Evolutionary conservation across 139 green algal species (phyloP).

Genomic region (Picocystis salinarum): DNA sequence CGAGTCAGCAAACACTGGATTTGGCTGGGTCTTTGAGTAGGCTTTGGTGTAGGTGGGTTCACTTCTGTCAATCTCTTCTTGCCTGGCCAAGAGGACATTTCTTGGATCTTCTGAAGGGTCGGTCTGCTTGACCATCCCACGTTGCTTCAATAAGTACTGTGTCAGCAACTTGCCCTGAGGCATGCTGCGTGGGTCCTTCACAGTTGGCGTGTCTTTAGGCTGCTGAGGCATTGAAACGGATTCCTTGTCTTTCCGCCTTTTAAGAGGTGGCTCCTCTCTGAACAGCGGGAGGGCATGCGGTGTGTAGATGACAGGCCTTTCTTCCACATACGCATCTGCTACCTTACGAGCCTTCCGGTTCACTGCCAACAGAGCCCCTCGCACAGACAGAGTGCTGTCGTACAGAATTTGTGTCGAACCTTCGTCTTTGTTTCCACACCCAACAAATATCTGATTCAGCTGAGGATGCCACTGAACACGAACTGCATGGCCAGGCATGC

Average conservation of each 20-base stretch:
- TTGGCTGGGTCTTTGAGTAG: slow-evolving; percentile 59
- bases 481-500: slow-evolving; percentile 49
- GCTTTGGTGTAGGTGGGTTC: slow-evolving; percentile 44
- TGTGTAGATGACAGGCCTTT: slow-evolving; percentile 60
- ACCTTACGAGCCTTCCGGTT: slow-evolving; percentile 22
- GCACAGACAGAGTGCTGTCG: slow-evolving; percentile 38
- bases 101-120: too few relatives aligned
- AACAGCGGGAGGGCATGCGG: slow-evolving; percentile 71
- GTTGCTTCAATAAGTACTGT: slow-evolving; percentile 57
- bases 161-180: slow-evolving; percentile 59
- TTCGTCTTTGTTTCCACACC: slow-evolving; percentile 29
- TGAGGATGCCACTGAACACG: slow-evolving; percentile 57
- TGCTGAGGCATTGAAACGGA: not conserved
- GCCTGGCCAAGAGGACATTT: slow-evolving; percentile 14
- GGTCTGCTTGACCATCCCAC: not conserved
- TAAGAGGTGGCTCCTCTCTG: slow-evolving; percentile 23
- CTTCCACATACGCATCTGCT: too few relatives aligned
- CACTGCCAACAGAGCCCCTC: slow-evolving; percentile 49
- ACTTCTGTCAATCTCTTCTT: slow-evolving; percentile 42
- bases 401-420: slow-evolving; percentile 59
- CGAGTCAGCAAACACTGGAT: slow-evolving; percentile 42
- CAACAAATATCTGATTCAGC: slow-evolving; percentile 89
- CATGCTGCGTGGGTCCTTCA: slow-evolving; percentile 25
- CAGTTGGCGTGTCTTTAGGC: slow-evolving; percentile 14
- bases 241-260: slow-evolving; percentile 10